phyloP scores from a whole-genome alignment of 2,329 filamentous ascomycete species.

The Penicillium sp. region DNA sequence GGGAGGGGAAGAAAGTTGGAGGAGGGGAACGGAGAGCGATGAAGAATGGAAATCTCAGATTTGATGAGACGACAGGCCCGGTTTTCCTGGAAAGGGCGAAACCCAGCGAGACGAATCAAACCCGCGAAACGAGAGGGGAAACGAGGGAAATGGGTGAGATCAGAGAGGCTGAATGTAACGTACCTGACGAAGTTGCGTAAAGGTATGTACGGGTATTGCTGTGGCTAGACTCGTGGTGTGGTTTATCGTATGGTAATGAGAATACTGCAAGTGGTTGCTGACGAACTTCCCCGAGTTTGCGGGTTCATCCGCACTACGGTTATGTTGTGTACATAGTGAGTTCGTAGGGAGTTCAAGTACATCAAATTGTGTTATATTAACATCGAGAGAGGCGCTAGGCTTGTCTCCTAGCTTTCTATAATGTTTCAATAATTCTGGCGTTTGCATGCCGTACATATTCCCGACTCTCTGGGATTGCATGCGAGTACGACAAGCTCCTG shows the following conservation, averaged over 20 bases:
- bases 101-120: not conserved
- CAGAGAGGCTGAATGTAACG: not conserved
- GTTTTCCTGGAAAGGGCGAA: constrained; percentile 2
- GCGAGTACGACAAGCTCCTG: not conserved
- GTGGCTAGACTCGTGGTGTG: not conserved
- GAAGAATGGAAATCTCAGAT: constrained; percentile 31
- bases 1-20: constrained; percentile 22
- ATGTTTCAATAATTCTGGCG: not conserved
- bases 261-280: not conserved
- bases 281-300: not conserved
- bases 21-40: constrained; percentile 22
- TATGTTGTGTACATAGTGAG: not conserved
- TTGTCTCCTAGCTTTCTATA: not conserved
- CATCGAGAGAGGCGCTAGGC: not conserved
- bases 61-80: constrained; percentile 6
- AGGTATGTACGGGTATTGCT: not conserved
- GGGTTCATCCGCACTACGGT: not conserved
- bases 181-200: constrained; percentile 9
- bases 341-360: not conserved
- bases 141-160: not conserved
- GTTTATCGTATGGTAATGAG: not conserved
- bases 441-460: not conserved
- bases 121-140: constrained; percentile 13
- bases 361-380: not conserved
- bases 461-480: not conserved